phyloP scores from a whole-genome alignment of 2,329 filamentous ascomycete genomes.

The Nannizziopsis arthrosporioides region DNA sequence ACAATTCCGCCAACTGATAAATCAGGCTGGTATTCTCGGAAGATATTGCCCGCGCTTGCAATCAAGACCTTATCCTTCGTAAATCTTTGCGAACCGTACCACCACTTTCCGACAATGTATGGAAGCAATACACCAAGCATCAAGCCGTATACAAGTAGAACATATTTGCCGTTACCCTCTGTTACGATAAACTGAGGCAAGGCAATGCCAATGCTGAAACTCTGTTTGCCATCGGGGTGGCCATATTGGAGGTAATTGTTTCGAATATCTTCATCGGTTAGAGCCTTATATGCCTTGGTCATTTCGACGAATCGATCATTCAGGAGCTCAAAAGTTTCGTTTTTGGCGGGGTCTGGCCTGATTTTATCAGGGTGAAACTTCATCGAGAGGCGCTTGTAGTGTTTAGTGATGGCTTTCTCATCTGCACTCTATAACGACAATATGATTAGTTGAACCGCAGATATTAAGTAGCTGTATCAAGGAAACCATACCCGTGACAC shows the following conservation, averaged over 20 bases:
- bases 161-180: conserved; percentile 90
- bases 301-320: conserved; percentile 88
- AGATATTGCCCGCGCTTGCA: conserved; percentile 86
- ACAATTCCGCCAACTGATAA: conserved; percentile 72
- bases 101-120: conserved; percentile 92
- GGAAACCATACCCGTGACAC: conserved; percentile 57
- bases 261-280: conserved; percentile 92
- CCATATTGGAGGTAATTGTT: conserved; percentile 96
- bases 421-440: conserved; percentile 51
- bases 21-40: conserved; percentile 80
- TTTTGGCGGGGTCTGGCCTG: conserved; percentile 68
- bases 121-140: conserved; percentile 83
- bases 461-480: not conserved
- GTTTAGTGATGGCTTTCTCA: conserved; percentile 84
- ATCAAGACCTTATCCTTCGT: conserved; percentile 90
- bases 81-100: conserved; percentile 88
- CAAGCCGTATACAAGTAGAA: conserved; percentile 76
- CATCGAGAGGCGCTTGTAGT: conserved; percentile 76
- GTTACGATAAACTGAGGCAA: conserved; percentile 85
- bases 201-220: conserved; percentile 93
- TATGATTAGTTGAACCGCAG: not conserved
- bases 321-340: conserved; percentile 73
- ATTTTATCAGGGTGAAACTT: conserved; percentile 91
- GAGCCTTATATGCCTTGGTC: conserved; percentile 93
- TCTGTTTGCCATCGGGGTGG: conserved; percentile 95